These are phyloP conservation scores for Echinosophora koreensis DNA, from an alignment of 306 rosid genomes.

Conservation along the genomic window DNA sequence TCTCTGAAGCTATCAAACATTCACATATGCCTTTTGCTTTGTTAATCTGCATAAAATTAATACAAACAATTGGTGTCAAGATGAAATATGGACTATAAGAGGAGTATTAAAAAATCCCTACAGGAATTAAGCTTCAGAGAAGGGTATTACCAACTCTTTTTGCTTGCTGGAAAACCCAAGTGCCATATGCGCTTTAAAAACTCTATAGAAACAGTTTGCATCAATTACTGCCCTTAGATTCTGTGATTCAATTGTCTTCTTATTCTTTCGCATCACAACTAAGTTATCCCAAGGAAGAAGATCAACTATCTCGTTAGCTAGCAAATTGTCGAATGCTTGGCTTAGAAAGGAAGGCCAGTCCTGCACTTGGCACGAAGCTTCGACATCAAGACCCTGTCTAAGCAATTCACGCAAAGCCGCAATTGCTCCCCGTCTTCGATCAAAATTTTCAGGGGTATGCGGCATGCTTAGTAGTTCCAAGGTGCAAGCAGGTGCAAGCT, in stretches of 20 bases:
- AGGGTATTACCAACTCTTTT: slow-evolving; percentile 73
- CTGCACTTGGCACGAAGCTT: slow-evolving; percentile 82
- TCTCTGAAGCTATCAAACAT: slow-evolving; percentile 85
- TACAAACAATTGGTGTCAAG: slow-evolving; percentile 23
- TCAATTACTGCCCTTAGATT: slow-evolving; percentile 88
- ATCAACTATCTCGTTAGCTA: slow-evolving; percentile 86
- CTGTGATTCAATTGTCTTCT: slow-evolving; percentile 93
- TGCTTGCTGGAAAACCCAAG: slow-evolving; percentile 90
- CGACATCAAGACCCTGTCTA: slow-evolving; percentile 95
- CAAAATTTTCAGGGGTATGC: slow-evolving; percentile 72
- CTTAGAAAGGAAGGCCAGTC: slow-evolving; percentile 93
- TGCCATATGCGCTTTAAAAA: slow-evolving; percentile 82
- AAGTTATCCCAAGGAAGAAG: slow-evolving; percentile 93
- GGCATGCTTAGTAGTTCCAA: slow-evolving; percentile 86
- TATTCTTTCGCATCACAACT: slow-evolving; percentile 82
- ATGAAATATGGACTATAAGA: slow-evolving; percentile 15
- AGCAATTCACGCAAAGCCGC: slow-evolving; percentile 92
- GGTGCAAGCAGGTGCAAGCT: slow-evolving; percentile 97
- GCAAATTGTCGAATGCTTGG: slow-evolving; percentile 81
- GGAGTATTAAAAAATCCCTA: slow-evolving; percentile 37
- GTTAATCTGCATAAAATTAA: slow-evolving; percentile 66
- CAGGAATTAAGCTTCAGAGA: slow-evolving; percentile 44
- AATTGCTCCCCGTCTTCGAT: slow-evolving; percentile 90
- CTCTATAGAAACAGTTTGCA: slow-evolving; percentile 78
- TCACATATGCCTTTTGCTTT: slow-evolving; percentile 84